These are phyloP conservation scores for Russula dissimulans DNA, from an alignment of 768 basidiomycete species.

Conservation along the genomic window DNA sequence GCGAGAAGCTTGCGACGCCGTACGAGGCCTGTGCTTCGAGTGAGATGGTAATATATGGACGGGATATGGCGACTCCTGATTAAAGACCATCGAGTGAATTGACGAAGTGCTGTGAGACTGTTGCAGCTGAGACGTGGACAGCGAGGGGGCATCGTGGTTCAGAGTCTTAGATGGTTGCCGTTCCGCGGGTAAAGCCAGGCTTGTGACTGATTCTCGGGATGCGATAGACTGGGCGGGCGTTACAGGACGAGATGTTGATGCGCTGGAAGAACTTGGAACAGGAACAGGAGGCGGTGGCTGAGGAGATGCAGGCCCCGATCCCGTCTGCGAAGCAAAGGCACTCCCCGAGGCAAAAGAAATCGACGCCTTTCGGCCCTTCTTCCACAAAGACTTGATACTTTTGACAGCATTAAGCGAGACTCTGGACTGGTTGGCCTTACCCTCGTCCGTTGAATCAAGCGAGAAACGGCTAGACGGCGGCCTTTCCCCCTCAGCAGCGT, in stretches of 20 bases:
- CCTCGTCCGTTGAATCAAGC: slow-evolving; percentile 50
- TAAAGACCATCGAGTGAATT: slow-evolving; percentile 50
- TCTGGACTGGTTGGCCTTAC: slow-evolving; percentile 27
- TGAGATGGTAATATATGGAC: slow-evolving; percentile 22
- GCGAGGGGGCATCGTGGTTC: background rate
- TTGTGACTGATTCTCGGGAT: slow-evolving; percentile 15
- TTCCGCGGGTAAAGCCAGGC: background rate
- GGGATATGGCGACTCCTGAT: slow-evolving; percentile 69
- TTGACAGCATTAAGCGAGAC: slow-evolving; percentile 64
- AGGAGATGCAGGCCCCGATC: background rate
- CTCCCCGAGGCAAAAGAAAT: slow-evolving; percentile 28
- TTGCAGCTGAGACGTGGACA: slow-evolving; percentile 1
- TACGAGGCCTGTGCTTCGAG: slow-evolving; percentile 21
- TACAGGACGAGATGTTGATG: background rate
- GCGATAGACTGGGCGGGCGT: background rate
- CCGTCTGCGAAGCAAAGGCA: background rate
- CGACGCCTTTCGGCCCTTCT: slow-evolving; percentile 51
- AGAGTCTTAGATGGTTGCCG: background rate
- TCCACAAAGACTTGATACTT: slow-evolving; percentile 68
- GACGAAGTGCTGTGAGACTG: slow-evolving; percentile 22
- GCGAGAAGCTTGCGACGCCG: slow-evolving; percentile 20
- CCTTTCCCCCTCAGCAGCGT: slow-evolving; percentile 10
- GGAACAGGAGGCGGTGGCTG: slow-evolving; percentile 5
- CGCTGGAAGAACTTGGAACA: slow-evolving; percentile 1
- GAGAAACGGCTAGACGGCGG: slow-evolving; percentile 52